Evolutionary conservation across 805 yeast species (phyloP), one percentile per base, ranked within the genome.

Genomic region (Ogataea thermomethanolica): DNA sequence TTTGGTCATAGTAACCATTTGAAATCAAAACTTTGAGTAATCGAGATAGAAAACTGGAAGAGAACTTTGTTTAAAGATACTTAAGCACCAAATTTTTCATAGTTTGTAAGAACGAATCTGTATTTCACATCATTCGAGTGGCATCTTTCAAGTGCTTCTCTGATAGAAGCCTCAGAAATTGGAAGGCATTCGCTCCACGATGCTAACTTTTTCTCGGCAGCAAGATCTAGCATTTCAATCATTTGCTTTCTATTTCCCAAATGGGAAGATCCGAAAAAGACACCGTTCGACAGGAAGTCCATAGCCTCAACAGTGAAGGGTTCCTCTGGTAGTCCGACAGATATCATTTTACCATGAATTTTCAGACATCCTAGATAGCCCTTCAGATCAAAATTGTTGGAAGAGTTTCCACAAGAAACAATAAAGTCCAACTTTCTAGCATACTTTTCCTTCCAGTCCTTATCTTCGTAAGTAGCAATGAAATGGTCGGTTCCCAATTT

Each of bases 171-270:
- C 47, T 69, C 79, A 37, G 66, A 62, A 48, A 80, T 69, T 17
- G 77, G 75, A 33, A 83, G 64, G 23, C 69, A 66, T 63, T 82
- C 87, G 35, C 74, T 70, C 82, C 84, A 80, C 13, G 86, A 78
- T 40, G 65, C 70, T 53, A 83, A 67, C 25, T 69, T 62, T 51
- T 79, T 69, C 50, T 78, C 70, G 13, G 74, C 76, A 14, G 89
- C 84, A 46, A 84, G 58, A 34, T 78, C 66, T 51, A 84, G 69
- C 78, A 85, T 74, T 46, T 80, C 83, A 30, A 69, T 56, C 53
- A 83, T 82, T 64, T 84, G 91, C 38, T 61, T 61, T 59, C 79
- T 76, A 36, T 81, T 72, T 33, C 79, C 93, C 59, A 74, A 65
- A 45, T 71, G 68, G 9, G 88, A 79, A 7, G 82, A 69, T 38